Evolutionary conservation across 805 yeast genomes (phyloP).

Genomic region (Suhomyces faveliae): DNA sequence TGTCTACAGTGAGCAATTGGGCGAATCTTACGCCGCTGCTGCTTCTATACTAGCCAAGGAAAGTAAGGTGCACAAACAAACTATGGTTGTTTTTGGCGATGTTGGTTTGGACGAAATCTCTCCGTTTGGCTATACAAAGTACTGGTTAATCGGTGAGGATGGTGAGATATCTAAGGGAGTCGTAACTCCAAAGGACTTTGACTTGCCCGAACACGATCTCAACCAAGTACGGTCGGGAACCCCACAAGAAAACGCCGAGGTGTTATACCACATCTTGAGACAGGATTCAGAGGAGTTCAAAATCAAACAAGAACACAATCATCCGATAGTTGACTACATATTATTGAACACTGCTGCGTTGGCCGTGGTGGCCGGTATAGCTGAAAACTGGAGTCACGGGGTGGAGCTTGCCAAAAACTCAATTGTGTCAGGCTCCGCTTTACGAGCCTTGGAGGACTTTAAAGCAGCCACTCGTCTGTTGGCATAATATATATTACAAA

Average conservation of each 20-base stretch:
- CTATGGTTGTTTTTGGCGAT: constrained; percentile 91
- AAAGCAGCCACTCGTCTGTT: constrained; percentile 19
- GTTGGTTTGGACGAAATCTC: constrained; percentile 92
- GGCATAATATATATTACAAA: not conserved
- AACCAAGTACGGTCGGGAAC: constrained; percentile 76
- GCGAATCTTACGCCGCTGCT: constrained; percentile 81
- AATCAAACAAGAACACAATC: constrained; percentile 37
- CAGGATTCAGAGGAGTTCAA: constrained; percentile 47
- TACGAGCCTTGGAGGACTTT: constrained; percentile 55
- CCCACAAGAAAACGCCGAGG: constrained; percentile 76
- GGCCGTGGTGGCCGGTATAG: constrained; percentile 72
- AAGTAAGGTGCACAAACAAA: constrained; percentile 46
- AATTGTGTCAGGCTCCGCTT: constrained; percentile 67
- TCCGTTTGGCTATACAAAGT: constrained; percentile 77
- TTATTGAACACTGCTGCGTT: constrained; percentile 84
- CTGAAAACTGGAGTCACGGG: constrained; percentile 73
- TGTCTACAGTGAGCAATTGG: constrained; percentile 77
- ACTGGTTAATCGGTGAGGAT: constrained; percentile 64
- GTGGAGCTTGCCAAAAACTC: constrained; percentile 69
- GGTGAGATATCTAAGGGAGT: constrained; percentile 44
- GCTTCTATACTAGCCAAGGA: constrained; percentile 59
- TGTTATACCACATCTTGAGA: constrained; percentile 46
- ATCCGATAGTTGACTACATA: constrained; percentile 85
- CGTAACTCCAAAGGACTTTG: constrained; percentile 75
- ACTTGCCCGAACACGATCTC: constrained; percentile 69